phyloP scores from a whole-genome alignment of 1,284 basidiomycete species.

The Austropuccinia psidii region DNA sequence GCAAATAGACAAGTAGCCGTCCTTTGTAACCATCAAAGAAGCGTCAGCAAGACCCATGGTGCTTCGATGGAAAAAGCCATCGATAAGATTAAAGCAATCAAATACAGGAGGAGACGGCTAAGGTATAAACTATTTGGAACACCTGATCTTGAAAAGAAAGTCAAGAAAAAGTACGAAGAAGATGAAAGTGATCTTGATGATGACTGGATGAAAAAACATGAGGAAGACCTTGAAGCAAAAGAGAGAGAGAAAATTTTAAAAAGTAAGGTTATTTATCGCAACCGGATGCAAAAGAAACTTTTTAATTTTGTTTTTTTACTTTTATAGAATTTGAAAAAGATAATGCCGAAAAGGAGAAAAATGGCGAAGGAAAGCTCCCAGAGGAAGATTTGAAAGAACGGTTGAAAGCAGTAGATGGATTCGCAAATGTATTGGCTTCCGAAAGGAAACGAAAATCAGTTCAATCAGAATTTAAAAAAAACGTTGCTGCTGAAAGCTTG shows the following conservation, averaged over 20 bases:
- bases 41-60: constrained; percentile 79
- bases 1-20: constrained; percentile 92
- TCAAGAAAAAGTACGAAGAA: constrained; percentile 62
- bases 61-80: constrained; percentile 84
- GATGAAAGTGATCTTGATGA: constrained; percentile 89
- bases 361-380: constrained; percentile 38
- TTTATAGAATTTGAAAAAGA: constrained; percentile 59
- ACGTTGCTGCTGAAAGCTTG: constrained; percentile 37
- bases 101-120: constrained; percentile 89
- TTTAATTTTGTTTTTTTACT: background rate
- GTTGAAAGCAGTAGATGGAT: constrained; percentile 63
- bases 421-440: constrained; percentile 66
- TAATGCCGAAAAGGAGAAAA: constrained; percentile 62
- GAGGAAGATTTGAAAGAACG: constrained; percentile 61
- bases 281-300: no score
- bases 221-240: constrained; percentile 56
- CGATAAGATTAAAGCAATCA: constrained; percentile 65
- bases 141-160: constrained; percentile 59
- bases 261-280: constrained; percentile 46
- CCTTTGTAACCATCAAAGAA: constrained; percentile 94
- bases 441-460: constrained; percentile 64
- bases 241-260: constrained; percentile 71
- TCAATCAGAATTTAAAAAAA: constrained; percentile 41
- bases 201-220: constrained; percentile 75
- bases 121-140: constrained; percentile 74